Percentiles rank a stretch among this genome's conserved stretches.
Conservation (phyloP, 1,284 basidiomycete species). For the Hemileia vastatrix region DNA sequence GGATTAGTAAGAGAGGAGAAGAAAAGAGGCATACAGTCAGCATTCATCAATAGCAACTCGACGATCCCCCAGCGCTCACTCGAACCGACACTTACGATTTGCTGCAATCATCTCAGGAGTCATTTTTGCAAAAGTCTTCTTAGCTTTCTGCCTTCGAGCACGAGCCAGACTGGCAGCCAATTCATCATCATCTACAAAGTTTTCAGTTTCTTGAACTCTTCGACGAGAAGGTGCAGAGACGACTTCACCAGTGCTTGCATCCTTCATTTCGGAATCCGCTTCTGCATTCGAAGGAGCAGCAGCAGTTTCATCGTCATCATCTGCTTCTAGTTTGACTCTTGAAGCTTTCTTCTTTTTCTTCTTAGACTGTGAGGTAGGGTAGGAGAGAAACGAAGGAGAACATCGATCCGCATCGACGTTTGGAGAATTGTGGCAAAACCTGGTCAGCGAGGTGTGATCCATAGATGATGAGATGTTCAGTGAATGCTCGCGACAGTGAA, state of each 20-base stretch:
- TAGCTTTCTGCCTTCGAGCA: constrained; percentile 67
- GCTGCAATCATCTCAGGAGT: constrained; percentile 75
- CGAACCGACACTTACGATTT: constrained; percentile 55
- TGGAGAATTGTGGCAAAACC: not conserved
- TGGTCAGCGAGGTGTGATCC: not conserved
- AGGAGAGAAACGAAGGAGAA: constrained; percentile 19
- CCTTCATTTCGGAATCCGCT: constrained; percentile 62
- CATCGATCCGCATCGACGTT: too few relatives aligned
- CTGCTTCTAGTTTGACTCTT: constrained; percentile 58
- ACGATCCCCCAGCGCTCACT: constrained; percentile 16
- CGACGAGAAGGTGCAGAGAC: not conserved
- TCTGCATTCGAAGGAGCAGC: constrained; percentile 57
- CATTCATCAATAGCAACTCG: constrained; percentile 7
- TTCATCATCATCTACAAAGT: constrained; percentile 97
- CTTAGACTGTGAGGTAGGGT: too few relatives aligned
- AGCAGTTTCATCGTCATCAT: constrained; percentile 51
- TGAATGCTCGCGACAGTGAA: too few relatives aligned
- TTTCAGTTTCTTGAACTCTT: constrained; percentile 13
- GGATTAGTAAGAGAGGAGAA: not conserved
- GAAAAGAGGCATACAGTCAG: constrained; percentile 2
- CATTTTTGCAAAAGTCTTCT: constrained; percentile 64
- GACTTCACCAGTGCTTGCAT: not conserved
- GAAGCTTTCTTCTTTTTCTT: constrained; percentile 87
- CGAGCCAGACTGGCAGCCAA: constrained; percentile 83
- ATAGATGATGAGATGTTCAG: too few relatives aligned